phyloP scores from a whole-genome alignment of 1,139 yeast genomes.

The Kodamaea ohmeri region DNA sequence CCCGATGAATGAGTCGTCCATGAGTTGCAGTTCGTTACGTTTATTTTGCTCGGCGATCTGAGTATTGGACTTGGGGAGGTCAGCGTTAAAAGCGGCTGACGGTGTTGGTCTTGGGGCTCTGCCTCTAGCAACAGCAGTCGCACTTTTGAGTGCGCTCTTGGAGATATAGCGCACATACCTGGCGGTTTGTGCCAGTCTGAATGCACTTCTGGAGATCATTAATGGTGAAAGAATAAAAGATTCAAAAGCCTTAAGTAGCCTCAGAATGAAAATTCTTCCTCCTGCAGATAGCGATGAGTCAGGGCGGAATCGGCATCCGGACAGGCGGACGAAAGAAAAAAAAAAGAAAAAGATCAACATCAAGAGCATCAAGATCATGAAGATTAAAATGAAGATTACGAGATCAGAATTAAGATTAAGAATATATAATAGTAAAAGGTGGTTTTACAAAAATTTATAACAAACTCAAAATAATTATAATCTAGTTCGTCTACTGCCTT shows the following conservation, averaged over 20 bases:
- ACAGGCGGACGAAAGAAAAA: background rate
- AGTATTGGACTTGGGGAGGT: constrained; percentile 11
- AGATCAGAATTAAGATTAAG: too few relatives aligned
- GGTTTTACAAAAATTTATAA: too few relatives aligned
- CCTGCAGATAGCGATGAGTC: constrained; percentile 6
- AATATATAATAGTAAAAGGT: too few relatives aligned
- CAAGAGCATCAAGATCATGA: too few relatives aligned
- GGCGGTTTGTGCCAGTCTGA: constrained; percentile 5
- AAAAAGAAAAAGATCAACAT: background rate
- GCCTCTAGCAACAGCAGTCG: constrained; percentile 28
- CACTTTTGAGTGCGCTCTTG: constrained; percentile 32
- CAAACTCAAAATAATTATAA: too few relatives aligned
- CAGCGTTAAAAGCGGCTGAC: constrained; percentile 24
- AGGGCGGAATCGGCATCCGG: constrained; percentile 7
- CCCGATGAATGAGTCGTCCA: constrained; percentile 90
- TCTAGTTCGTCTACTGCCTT: too few relatives aligned
- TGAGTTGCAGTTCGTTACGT: constrained; percentile 21
- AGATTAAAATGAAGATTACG: too few relatives aligned
- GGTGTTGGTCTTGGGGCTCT: constrained; percentile 29
- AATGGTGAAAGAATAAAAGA: background rate
- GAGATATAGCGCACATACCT: constrained; percentile 20
- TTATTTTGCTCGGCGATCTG: constrained; percentile 7
- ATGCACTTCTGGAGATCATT: constrained; percentile 4
- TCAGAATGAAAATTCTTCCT: constrained; percentile 3
- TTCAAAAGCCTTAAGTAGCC: background rate